Evolutionary conservation across 2,329 filamentous ascomycete species (phyloP), one percentile per base, ranked within the genome.

Genomic region (Aspergillus neotritici): DNA sequence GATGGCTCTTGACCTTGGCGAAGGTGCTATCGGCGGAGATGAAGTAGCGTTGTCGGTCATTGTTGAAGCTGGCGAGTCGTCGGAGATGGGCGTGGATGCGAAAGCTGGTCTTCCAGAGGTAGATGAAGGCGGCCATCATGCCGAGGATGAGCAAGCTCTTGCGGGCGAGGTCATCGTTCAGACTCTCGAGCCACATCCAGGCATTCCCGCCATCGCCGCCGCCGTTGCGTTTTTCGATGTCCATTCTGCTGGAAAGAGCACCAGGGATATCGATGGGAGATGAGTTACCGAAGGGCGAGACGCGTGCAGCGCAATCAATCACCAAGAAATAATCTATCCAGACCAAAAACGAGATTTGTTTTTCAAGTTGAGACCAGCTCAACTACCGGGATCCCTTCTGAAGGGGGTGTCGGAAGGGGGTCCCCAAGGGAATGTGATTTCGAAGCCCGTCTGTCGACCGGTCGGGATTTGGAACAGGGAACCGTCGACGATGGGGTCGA

Each of bases 31-130:
- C 53, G 5, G 84, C 76, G 16, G 72, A 70, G 35, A 82, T 77
- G 61, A 90, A 95, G 70, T 88, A 95, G 48, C 78, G 75, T 64
- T 95, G 89, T 1, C 76, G 83, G 51, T 87, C 84, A 68, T 87
- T 88, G 69, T 79, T 83, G 52, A 95, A 76, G 58, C 83, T 87
- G 33, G 84, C 77, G 34, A 94, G 74, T 17, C 79, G 83, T 50
- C 89, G 80, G 31, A 90, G 71, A 59, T 93, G 84, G 53, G 77
- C 79, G 45, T 79, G 71, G 44, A 85, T 67, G 42, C 77, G 74
- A 39, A 80, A 74, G 42, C 72, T 66, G 50, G 83, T 64, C 48
- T 84, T 80, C 78, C 87, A 91, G 50, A 82, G 54, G 50, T 86
- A 73, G 55, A 90, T 73, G 38, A 76, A 73, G 30, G 65, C 74